Evolutionary conservation across 495 filamentous ascomycete genomes (phyloP).

Genomic region (Penicillium antarcticum): DNA sequence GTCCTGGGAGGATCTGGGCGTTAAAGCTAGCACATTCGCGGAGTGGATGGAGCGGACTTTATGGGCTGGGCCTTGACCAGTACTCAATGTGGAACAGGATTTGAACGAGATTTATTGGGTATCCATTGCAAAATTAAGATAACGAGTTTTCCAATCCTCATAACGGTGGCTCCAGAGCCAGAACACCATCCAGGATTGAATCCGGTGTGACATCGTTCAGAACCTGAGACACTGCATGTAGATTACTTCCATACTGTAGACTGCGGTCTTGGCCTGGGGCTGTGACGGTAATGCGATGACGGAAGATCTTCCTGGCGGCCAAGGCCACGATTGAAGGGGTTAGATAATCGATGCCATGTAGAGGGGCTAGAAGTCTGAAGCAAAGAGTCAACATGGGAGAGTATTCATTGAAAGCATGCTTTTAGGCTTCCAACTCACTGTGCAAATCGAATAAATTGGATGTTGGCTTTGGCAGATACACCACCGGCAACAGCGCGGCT

Average conservation of each 20-base stretch:
- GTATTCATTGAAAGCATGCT: background rate
- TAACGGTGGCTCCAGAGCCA: slow-evolving; percentile 69
- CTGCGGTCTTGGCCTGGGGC: slow-evolving; percentile 73
- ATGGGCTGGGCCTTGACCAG: slow-evolving; percentile 8
- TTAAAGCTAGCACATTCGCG: slow-evolving; percentile 16
- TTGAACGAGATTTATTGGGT: background rate
- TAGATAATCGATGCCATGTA: slow-evolving; percentile 77
- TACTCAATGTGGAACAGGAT: background rate
- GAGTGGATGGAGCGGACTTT: slow-evolving; percentile 18
- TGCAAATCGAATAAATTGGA: slow-evolving; percentile 66
- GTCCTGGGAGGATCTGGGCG: slow-evolving; percentile 11
- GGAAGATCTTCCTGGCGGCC: slow-evolving; percentile 85
- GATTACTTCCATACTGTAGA: slow-evolving; percentile 87
- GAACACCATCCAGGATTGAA: slow-evolving; percentile 79
- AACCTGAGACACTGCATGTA: slow-evolving; percentile 59
- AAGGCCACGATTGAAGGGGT: slow-evolving; percentile 81
- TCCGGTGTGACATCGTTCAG: slow-evolving; percentile 68
- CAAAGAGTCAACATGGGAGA: background rate
- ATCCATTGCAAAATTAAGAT: slow-evolving; percentile 3
- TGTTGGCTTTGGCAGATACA: slow-evolving; percentile 71
- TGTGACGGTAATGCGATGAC: slow-evolving; percentile 73
- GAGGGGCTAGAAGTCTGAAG: slow-evolving; percentile 59
- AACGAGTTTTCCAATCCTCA: slow-evolving; percentile 23
- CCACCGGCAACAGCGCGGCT: slow-evolving; percentile 81
- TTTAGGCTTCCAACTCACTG: slow-evolving; percentile 40